Conservation (phyloP, 495 filamentous ascomycete genomes). For the Penicillium soppii region DNA sequence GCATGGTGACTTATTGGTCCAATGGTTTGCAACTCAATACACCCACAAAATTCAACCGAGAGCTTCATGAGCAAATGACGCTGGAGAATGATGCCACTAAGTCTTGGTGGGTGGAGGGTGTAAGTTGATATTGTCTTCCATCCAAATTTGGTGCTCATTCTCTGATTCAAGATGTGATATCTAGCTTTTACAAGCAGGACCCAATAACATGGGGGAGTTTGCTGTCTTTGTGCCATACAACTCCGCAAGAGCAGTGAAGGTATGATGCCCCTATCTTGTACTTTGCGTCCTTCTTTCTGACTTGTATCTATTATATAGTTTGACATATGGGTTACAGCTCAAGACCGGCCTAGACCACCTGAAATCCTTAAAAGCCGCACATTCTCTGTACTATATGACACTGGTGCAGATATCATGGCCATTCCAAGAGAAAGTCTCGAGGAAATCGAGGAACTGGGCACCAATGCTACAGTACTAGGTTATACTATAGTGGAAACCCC, state of each 20-base stretch:
- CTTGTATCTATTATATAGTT: background rate
- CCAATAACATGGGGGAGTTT: background rate
- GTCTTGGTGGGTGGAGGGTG: constrained; percentile 2
- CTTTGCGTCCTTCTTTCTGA: background rate
- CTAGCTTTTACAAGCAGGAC: background rate
- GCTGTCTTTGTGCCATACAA: background rate
- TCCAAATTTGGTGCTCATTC: background rate
- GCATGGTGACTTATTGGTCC: constrained; percentile 6
- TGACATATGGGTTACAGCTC: background rate
- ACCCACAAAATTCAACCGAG: background rate
- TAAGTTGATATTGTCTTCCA: background rate
- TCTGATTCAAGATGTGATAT: background rate
- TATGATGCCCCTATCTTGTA: background rate
- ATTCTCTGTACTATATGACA: background rate
- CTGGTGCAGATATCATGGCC: constrained; percentile 1
- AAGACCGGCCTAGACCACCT: too few relatives aligned
- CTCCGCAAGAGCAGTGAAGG: background rate
- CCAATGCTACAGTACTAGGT: background rate
- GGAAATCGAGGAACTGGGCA: background rate
- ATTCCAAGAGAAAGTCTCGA: background rate
- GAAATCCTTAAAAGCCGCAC: background rate
- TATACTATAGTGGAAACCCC: background rate
- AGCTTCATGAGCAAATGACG: background rate
- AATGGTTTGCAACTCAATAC: background rate
- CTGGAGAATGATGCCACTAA: background rate